Evolutionary conservation across 1,139 yeast genomes (phyloP), one percentile per base, ranked within the genome.

Genomic region (Protomyces inundatus): DNA sequence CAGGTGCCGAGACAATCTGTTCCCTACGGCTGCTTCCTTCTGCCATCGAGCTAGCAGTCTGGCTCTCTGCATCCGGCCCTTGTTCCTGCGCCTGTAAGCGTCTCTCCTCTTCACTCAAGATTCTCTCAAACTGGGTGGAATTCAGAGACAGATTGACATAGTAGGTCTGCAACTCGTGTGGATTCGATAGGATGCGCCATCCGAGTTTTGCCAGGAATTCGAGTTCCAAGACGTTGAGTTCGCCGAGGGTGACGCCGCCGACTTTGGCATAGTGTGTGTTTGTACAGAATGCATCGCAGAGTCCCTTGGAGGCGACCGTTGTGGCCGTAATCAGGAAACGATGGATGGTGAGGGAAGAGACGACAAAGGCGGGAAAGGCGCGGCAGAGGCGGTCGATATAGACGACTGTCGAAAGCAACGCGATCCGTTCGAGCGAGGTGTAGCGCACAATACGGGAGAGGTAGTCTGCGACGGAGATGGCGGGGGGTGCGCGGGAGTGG

Each of bases 241-340:
- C 98, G 66, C 86, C 82, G 53, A 87, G 79, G 48, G 93, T 90
- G 6, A 93, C 87, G 68, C 98, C 98, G 1, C 98, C 98, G 23
- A 93, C 98, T 73, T 88, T 88, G 9, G 98, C 96, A 73, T 93
- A 93, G 74, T 91, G 97, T 46, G 87, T 83, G 74, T 91, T 93
- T 4, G 97, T 90, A 74, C 95, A 91, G 74, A 93, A 93, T 54
- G 91, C 87, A 75, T 93, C 98, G 74, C 96, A 95, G 70, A 93
- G 80, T 1, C 96, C 95, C 74, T 93, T 93, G 68, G 93, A 87
- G 0, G 95, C 96, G 4, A 91, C 84, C 72, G 95, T 88, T 0
- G 97, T 90, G 0, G 96, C 95, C 0, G 97, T 91, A 61, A 93
- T 80, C 64, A 93, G 77, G 72, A 90, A 93, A 66, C 98, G 81